Conservation (phyloP, 768 basidiomycete genomes). For the Lepiota venenata region DNA sequence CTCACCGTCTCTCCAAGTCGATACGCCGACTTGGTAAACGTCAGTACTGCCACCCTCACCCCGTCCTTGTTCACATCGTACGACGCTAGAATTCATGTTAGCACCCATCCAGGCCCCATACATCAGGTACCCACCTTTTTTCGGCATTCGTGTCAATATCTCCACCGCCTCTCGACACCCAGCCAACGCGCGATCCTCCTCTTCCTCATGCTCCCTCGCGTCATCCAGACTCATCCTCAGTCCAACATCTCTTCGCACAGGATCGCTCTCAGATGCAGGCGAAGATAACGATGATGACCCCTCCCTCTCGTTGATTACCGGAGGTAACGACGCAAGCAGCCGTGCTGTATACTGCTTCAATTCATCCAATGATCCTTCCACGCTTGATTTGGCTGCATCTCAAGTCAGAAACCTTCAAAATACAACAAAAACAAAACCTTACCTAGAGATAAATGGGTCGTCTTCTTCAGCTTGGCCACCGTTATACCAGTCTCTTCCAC, state of each 20-base stretch:
- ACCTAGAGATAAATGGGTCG: slow-evolving; percentile 22
- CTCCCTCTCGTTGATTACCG: slow-evolving; percentile 1
- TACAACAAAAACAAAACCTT: slow-evolving; percentile 7
- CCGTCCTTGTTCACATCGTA: slow-evolving; percentile 97
- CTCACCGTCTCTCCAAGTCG: slow-evolving; percentile 89
- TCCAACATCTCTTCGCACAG: slow-evolving; percentile 17
- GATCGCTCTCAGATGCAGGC: not conserved
- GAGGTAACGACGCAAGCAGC: slow-evolving; percentile 45
- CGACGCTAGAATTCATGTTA: slow-evolving; percentile 51
- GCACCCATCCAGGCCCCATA: not conserved
- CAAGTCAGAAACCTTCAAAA: not conserved
- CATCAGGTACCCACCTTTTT: slow-evolving; percentile 60
- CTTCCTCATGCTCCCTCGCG: slow-evolving; percentile 32
- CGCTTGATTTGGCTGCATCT: slow-evolving; percentile 15
- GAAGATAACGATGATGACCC: not conserved
- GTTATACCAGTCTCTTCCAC: slow-evolving; percentile 27
- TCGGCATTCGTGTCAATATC: slow-evolving; percentile 83
- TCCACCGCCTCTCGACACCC: slow-evolving; percentile 87
- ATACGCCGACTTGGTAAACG: slow-evolving; percentile 89
- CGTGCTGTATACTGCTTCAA: slow-evolving; percentile 51
- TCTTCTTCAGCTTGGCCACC: slow-evolving; percentile 14
- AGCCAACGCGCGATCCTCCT: slow-evolving; percentile 42
- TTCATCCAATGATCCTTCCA: slow-evolving; percentile 31
- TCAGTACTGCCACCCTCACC: slow-evolving; percentile 83
- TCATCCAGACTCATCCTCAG: slow-evolving; percentile 24